Evolutionary conservation across 1,284 basidiomycete species (phyloP), one percentile per base, ranked within the genome.

Genomic region (Moesziomyces antarcticus): DNA sequence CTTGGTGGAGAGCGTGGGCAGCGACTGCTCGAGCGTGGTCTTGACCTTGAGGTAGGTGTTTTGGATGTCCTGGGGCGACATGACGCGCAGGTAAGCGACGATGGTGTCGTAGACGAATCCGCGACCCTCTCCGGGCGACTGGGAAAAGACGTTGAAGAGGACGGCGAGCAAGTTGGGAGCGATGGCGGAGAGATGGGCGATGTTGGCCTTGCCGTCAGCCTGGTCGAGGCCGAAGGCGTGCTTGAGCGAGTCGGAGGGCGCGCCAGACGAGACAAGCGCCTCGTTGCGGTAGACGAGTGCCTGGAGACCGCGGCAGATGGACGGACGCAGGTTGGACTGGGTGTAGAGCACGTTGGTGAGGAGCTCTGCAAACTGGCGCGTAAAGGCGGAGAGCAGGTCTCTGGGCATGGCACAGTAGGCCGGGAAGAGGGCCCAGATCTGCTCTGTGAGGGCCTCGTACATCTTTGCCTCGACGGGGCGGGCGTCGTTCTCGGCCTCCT

Each of bases 141-240:
- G 94, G 66, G 91, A 89, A 84, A 97, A 98, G n/a, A 99, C 91
- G 82, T 99, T 98, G 87, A 98, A 96, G 46, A 97, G 87, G 5
- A 98, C 93, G 0, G 93, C 91, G 25, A 98, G 89, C 90, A 97
- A 95, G 80, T 93, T 96, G 81, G 94, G 92, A 0, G 90, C 91
- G 79, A 97, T 91, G 0, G 87, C 87, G 50, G 89, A 89, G 60
- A 99, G 87, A 83, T 93, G 91, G 2, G 84, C 86, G 24, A 97
- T 78, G 79, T 95, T 95, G 50, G 86, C 87, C 40, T 86, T 82
- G 2, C 92, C 93, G 66, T 89, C 88, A 35, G 87, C 87, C 30
- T 87, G 88, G 60, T 86, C 86, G 25, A 88, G 77, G 21, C 87
- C 88, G 53, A 89, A 89, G 43, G 86, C 85, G 56, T 86, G 85